Base-by-base conservation (phyloP, 768 basidiomycete species). In the Termitomyces eurrhizus region DNA sequence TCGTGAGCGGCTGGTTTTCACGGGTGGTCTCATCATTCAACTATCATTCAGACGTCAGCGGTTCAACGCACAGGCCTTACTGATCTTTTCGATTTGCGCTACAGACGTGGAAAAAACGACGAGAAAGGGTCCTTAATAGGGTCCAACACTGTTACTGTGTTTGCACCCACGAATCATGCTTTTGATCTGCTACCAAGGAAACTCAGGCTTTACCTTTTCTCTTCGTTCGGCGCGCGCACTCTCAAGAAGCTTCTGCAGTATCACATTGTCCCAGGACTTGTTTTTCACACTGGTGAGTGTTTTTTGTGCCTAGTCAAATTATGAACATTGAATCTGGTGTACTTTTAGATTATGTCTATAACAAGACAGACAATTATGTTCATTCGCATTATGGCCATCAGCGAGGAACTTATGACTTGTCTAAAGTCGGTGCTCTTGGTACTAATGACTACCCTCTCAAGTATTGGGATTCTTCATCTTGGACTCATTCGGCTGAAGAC, bases 201-300 rank as follows among this genome's bases (percentile, higher is more conserved):
- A 54, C 77, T 87, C 26, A 74, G 74, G 60, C 64, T 78, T 32
- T 87, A 78, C 77, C 73, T 87, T 54, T 87, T 87, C 71, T 86
- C 85, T 4, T 83, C 84, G 1, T 81, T 83, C 57, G 87, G 87
- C 7, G 72, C 75, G 36, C 69, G 64, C 21, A 80, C 72, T 12
- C 62, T 88, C 55, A 78, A 73, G 62, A 87, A 86, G 70, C 59
- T 88, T 21, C 65, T 89, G 14, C 73, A 82, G 49, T 88, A 80
- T 70, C 86, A 89, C 70, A 75, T 83, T 59, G 77, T 83, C 7
- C 83, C 83, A 0, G 70, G 77, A 11, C 60, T 74, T 16, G 71
- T 83, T 26, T 70, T 86, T n/a, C 75, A 83, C 64, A 80, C 80
- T 5, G 80, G 86, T 77, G 56, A 73, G 74, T 66, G 44, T 29